Evolutionary conservation across 345 rosid genomes (phyloP).

Genomic region (Ricinus communis): DNA sequence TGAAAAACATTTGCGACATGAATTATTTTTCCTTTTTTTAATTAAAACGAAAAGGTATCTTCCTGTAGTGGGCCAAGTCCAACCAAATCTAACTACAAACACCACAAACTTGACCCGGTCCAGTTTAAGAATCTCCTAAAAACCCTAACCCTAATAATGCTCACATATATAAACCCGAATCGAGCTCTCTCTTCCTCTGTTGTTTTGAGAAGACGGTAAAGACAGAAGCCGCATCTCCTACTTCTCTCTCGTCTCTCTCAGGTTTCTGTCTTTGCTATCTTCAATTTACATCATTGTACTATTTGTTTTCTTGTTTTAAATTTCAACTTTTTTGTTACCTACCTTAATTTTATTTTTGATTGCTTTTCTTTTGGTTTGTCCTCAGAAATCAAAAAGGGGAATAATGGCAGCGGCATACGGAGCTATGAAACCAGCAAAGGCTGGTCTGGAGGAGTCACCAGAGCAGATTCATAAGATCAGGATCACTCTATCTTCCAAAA

Average conservation of each 20-base stretch:
- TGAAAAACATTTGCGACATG: no score
- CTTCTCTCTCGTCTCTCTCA: not conserved
- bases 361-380: not conserved
- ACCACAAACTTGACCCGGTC: not conserved
- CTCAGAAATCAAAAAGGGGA: not conserved
- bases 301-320: not conserved
- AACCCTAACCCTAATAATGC: constrained; percentile 16
- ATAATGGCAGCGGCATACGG: constrained; percentile 29
- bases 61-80: no score
- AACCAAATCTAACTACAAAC: no score
- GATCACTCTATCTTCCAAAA: constrained; percentile 73
- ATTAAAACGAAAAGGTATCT: no score
- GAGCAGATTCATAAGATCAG: constrained; percentile 74
- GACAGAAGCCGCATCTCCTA: not conserved
- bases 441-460: constrained; percentile 61
- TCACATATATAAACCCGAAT: not conserved
- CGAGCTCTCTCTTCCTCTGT: not conserved
- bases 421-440: constrained; percentile 38
- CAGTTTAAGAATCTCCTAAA: not conserved
- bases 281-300: not conserved
- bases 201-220: not conserved
- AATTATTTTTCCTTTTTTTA: no score
- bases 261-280: not conserved
- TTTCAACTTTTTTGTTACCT: not conserved
- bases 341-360: no score